Evolutionary conservation across 2,329 filamentous ascomycete genomes (phyloP).

Genomic region (Monilinia fructigena): DNA sequence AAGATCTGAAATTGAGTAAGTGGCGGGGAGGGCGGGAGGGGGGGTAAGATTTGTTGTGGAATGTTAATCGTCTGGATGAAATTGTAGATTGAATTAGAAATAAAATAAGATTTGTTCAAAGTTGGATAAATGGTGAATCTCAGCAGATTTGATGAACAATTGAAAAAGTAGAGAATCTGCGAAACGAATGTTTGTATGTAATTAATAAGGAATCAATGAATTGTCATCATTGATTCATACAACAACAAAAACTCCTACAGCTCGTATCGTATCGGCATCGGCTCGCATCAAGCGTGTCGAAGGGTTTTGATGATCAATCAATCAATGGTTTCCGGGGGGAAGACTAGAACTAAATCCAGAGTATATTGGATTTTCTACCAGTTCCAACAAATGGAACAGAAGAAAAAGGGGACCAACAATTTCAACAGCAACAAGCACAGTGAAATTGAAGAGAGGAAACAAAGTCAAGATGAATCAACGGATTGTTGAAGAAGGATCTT

Average conservation of each 20-base stretch:
- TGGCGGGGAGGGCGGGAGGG: too few relatives aligned
- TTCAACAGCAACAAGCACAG: background rate
- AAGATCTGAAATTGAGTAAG: slow-evolving; percentile 4
- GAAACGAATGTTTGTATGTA: slow-evolving; percentile 12
- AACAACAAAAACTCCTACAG: too few relatives aligned
- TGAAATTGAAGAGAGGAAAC: slow-evolving; percentile 6
- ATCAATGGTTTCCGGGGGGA: background rate
- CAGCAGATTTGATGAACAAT: background rate
- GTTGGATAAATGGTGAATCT: slow-evolving; percentile 4
- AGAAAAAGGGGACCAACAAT: background rate
- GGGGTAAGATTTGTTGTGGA: slow-evolving; percentile 3
- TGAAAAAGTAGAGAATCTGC: background rate
- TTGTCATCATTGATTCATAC: slow-evolving; percentile 1
- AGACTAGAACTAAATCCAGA: background rate
- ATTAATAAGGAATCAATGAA: slow-evolving; percentile 2
- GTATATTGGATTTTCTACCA: background rate
- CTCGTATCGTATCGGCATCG: too few relatives aligned
- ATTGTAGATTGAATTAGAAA: slow-evolving; percentile 6
- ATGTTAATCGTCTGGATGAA: slow-evolving; percentile 6
- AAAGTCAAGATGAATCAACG: background rate
- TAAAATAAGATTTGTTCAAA: background rate
- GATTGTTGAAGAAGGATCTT: too few relatives aligned
- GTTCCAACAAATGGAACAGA: background rate
- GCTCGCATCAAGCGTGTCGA: slow-evolving; percentile 8
- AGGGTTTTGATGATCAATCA: background rate